Base-by-base conservation (phyloP, 1,284 basidiomycete genomes). In the Ganoderma multipileum region DNA sequence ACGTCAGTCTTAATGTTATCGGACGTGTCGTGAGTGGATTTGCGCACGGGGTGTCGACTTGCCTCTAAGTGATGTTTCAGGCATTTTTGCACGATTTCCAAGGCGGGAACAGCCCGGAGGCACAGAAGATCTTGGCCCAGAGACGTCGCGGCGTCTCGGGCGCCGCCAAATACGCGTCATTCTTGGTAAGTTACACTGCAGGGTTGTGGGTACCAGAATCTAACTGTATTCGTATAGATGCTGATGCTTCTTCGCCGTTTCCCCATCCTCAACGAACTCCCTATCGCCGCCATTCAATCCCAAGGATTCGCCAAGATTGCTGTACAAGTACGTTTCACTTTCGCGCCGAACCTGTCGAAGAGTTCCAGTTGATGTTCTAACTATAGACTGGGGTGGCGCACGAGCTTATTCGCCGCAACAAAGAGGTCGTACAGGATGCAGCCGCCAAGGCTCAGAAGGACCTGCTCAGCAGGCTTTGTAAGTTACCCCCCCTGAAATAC, bases 81-180 rank as follows among this genome's bases (percentile, higher is more conserved):
- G 68, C 70, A 16, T 72, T 75, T 28, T 38, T 68, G 44, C 73
- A 76, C 44, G 77, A 79, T 60, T 79, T 79, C 64, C 62, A 71
- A 20, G 71, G 66, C 14, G 78, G 78, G 0, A 61, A 73, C 41
- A 74, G 69, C 55, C 33, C 68, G 1, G 75, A 77, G 14, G 76
- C 78, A 2, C 41, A 69, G 42, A 39, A 66, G 14, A 78, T 79
- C 39, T 59, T 72, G 18, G 59, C 50, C 1, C 64, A 70, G 4
- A 71, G 75, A 61, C 71, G 69, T 26, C 36, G 65, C 18, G 70
- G 71, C 33, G 73, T 72, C 55, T 58, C 55, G 9, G 33, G 55
- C 16, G 33, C 55, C n/a, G 55, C 55, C 36, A 20, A 58, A 14
- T 58, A 20, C 20, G 55, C 55, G n/a, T 30, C 30, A 14, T 58